phyloP scores from a whole-genome alignment of 306 rosid species.

The Quercus ilex region DNA sequence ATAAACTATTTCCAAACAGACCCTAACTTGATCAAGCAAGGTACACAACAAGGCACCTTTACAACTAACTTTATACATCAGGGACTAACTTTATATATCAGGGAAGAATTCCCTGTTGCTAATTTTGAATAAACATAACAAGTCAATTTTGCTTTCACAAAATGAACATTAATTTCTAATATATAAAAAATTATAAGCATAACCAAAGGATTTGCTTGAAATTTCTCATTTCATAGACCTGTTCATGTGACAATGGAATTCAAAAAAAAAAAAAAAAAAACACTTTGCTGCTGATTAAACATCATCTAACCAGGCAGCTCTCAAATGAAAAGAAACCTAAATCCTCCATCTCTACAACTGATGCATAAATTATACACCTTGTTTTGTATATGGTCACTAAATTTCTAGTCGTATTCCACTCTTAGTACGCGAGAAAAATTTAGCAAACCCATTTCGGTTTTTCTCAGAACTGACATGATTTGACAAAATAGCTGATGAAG shows the following conservation, averaged over 20 bases:
- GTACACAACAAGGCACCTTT: no score
- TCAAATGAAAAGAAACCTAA: conserved; percentile 15
- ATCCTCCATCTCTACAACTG: conserved; percentile 23
- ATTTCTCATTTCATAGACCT: not conserved
- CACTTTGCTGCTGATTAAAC: conserved; percentile 5
- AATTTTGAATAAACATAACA: not conserved
- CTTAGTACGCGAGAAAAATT: conserved; percentile 89
- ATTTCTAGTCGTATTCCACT: conserved; percentile 83
- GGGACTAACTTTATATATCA: not conserved
- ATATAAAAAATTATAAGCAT: not conserved
- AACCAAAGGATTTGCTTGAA: not conserved
- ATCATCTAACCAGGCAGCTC: conserved; percentile 16
- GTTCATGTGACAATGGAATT: not conserved
- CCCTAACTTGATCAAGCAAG: no score
- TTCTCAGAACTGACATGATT: conserved; percentile 60
- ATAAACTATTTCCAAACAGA: no score
- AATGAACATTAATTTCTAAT: no score
- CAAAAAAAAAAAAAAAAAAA: not conserved
- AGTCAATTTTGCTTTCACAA: no score
- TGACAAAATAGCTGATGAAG: conserved; percentile 38
- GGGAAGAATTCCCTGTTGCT: not conserved
- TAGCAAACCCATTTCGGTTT: conserved; percentile 82
- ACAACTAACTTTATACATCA: no score
- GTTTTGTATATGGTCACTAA: conserved; percentile 26
- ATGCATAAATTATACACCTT: conserved; percentile 19